phyloP scores from a whole-genome alignment of 352 stramenopile genomes.

The Pythium phragmitis region DNA sequence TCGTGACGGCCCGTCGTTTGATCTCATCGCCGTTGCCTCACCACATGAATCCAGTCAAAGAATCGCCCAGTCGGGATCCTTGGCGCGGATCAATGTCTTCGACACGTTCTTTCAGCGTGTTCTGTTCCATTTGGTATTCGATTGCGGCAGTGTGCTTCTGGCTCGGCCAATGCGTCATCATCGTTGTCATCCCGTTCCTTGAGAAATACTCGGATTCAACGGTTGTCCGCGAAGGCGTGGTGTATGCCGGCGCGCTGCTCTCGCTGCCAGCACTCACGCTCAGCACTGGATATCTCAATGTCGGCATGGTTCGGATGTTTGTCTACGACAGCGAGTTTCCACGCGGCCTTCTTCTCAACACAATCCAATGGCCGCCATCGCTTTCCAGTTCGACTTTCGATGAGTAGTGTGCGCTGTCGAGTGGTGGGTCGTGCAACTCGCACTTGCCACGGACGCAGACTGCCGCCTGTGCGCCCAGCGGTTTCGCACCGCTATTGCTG shows the following conservation, averaged over 20 bases:
- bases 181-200: conserved; percentile 21
- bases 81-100: conserved; percentile 11
- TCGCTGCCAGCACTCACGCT: conserved; percentile 24
- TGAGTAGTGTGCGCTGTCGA: conserved; percentile 21
- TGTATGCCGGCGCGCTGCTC: conserved; percentile 7
- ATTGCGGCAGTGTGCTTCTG: conserved; percentile 12
- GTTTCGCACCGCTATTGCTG: neutral
- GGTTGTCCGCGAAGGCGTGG: neutral
- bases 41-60: neutral
- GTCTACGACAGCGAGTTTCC: conserved; percentile 29
- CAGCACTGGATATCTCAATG: conserved; percentile 22
- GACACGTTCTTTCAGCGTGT: conserved; percentile 1
- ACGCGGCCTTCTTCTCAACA: conserved; percentile 27
- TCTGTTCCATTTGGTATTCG: neutral
- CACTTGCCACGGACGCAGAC: conserved; percentile 30
- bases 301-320: conserved; percentile 21
- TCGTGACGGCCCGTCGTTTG: conserved; percentile 12
- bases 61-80: conserved; percentile 2
- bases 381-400: conserved; percentile 25
- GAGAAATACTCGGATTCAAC: neutral
- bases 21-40: conserved; percentile 11
- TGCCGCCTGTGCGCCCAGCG: conserved; percentile 11
- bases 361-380: conserved; percentile 26
- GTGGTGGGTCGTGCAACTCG: conserved; percentile 29
- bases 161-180: conserved; percentile 11